These are phyloP conservation scores for Xylaria curta DNA, from an alignment of 495 filamentous ascomycete genomes.

Conservation along the genomic window DNA sequence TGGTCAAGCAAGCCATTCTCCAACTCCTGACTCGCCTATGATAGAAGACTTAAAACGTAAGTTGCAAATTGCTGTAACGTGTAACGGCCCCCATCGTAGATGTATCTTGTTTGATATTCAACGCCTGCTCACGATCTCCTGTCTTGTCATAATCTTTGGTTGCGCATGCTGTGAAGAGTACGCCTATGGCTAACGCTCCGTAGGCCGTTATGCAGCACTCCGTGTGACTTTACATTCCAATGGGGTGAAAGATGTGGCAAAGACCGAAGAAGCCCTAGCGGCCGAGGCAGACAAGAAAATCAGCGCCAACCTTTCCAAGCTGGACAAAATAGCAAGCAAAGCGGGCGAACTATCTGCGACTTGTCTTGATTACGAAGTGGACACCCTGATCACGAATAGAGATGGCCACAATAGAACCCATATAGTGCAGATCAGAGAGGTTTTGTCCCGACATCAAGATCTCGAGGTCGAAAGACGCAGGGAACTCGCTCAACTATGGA, in stretches of 20 bases:
- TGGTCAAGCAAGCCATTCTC: slow-evolving; percentile 25
- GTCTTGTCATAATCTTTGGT: neutral
- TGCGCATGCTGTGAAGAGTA: neutral
- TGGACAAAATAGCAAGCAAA: slow-evolving; percentile 16
- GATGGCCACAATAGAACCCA: slow-evolving; percentile 29
- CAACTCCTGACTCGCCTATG: slow-evolving; percentile 27
- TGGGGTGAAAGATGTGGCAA: slow-evolving; percentile 13
- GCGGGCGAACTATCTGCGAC: neutral
- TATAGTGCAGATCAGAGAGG: slow-evolving; percentile 25
- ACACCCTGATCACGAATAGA: slow-evolving; percentile 1
- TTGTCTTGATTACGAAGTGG: slow-evolving; percentile 21
- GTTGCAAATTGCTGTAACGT: neutral
- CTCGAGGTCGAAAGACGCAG: slow-evolving; percentile 11
- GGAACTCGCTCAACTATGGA: slow-evolving; percentile 35
- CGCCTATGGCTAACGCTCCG: neutral
- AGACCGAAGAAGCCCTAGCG: neutral
- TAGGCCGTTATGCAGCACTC: slow-evolving; percentile 25
- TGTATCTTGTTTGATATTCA: neutral
- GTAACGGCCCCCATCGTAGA: neutral
- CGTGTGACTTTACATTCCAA: slow-evolving; percentile 25
- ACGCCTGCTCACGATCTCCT: neutral
- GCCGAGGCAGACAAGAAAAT: slow-evolving; percentile 14
- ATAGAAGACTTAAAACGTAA: slow-evolving; percentile 30
- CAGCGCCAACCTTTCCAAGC: slow-evolving; percentile 19
- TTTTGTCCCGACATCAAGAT: slow-evolving; percentile 22